These are phyloP conservation scores for Pseudopithomyces maydicus DNA, from an alignment of 2,329 filamentous ascomycete species.

Conservation along the genomic window DNA sequence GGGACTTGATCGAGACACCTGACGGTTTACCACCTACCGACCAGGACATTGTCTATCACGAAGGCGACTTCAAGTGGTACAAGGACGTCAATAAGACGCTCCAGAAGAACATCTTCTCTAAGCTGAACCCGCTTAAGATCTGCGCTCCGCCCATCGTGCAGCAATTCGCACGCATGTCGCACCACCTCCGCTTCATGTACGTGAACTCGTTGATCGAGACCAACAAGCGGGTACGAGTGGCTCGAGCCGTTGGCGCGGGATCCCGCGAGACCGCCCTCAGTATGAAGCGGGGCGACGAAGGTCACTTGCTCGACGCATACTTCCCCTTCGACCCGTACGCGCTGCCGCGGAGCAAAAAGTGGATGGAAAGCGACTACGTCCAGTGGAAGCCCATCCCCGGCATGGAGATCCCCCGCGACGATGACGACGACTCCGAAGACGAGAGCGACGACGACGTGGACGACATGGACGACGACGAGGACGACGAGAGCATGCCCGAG, in stretches of 20 bases:
- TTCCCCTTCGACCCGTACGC: conserved; percentile 98
- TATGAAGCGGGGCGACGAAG: conserved; percentile 70
- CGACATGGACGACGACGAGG: conserved; percentile 17
- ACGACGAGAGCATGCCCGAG: conserved; percentile 5
- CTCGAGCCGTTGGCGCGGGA: conserved; percentile 55
- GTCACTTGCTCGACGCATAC: conserved; percentile 87
- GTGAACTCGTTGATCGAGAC: conserved; percentile 85
- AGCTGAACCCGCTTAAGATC: conserved; percentile 93
- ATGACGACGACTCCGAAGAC: conserved; percentile 46
- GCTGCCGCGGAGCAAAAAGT: conserved; percentile 81
- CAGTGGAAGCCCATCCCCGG: conserved; percentile 45
- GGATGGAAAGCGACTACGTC: conserved; percentile 69
- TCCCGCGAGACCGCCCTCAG: conserved; percentile 61
- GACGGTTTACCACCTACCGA: conserved; percentile 49
- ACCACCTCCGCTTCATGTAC: conserved; percentile 86
- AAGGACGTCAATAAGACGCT: conserved; percentile 75
- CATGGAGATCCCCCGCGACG: conserved; percentile 50
- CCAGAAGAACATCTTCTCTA: conserved; percentile 78
- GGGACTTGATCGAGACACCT: conserved; percentile 73
- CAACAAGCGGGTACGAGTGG: conserved; percentile 87
- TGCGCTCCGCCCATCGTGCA: conserved; percentile 89
- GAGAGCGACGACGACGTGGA: conserved; percentile 24
- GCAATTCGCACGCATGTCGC: conserved; percentile 86
- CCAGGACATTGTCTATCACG: conserved; percentile 64
- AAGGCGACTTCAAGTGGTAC: conserved; percentile 79